Evolutionary conservation across 176 grass and related monocot species (phyloP).

Genomic region (Eragrostis curvula): DNA sequence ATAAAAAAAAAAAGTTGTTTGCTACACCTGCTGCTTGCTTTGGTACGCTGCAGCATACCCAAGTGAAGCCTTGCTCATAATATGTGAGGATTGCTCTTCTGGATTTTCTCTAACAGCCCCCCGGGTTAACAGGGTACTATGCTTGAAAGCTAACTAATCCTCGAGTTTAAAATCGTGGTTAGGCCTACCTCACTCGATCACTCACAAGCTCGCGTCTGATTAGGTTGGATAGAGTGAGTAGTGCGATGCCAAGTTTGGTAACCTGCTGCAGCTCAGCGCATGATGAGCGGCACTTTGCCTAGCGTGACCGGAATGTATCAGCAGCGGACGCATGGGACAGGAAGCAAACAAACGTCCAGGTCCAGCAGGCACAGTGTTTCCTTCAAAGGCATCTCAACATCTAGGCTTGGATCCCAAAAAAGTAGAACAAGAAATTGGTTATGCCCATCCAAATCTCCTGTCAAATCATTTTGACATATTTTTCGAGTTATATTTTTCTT

Average conservation of each 20-base stretch:
- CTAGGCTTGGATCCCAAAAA: neutral
- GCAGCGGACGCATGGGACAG: conserved; percentile 12
- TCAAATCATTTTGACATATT: conserved; percentile 13
- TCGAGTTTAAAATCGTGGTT: neutral
- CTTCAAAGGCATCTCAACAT: conserved; percentile 46
- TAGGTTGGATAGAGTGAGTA: conserved; percentile 17
- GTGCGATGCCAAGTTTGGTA: conserved; percentile 27
- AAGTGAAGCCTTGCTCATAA: too few relatives aligned
- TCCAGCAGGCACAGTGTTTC: conserved; percentile 31
- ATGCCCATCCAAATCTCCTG: conserved; percentile 33
- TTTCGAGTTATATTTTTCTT: neutral
- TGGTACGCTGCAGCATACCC: too few relatives aligned
- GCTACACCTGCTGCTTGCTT: too few relatives aligned
- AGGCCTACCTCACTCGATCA: neutral
- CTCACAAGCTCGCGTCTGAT: neutral
- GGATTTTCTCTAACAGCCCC: neutral
- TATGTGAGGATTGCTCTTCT: too few relatives aligned
- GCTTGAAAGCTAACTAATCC: neutral
- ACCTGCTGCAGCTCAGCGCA: neutral
- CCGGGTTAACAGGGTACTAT: neutral
- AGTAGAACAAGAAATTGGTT: neutral
- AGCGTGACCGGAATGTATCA: conserved; percentile 31
- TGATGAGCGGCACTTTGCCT: conserved; percentile 10
- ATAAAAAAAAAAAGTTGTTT: too few relatives aligned
- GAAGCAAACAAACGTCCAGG: neutral